Conservation (phyloP, 2,329 filamentous ascomycete genomes). For the Stenocarpella maydis region DNA sequence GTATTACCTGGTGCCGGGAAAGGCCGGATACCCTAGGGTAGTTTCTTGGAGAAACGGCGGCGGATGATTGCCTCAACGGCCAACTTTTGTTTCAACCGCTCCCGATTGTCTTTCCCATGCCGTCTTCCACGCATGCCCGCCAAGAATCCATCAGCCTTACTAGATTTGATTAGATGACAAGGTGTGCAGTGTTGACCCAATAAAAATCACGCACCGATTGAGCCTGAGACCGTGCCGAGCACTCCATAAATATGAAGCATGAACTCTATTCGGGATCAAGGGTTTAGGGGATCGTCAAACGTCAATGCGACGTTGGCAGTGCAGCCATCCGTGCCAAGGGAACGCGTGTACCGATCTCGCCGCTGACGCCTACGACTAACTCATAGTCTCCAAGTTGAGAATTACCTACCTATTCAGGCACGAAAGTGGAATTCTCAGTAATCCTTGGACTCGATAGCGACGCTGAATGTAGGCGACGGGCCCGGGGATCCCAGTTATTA, state of each 20-base stretch:
- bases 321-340: background rate
- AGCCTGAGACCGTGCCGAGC: no score
- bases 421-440: no score
- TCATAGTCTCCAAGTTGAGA: background rate
- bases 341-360: background rate
- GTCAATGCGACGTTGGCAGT: conserved; percentile 6
- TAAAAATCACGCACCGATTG: no score
- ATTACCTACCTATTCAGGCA: background rate
- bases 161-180: background rate
- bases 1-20: background rate
- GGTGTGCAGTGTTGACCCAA: background rate
- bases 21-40: no score
- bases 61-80: conserved; percentile 8
- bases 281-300: conserved; percentile 5
- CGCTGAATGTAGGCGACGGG: background rate
- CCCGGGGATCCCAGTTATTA: background rate
- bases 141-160: background rate
- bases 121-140: background rate
- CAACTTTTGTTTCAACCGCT: conserved; percentile 16
- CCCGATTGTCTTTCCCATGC: conserved; percentile 15
- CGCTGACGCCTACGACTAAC: background rate
- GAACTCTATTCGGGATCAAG: conserved; percentile 11
- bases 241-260: conserved; percentile 14
- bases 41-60: background rate
- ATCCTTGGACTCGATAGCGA: no score